Base-by-base conservation (phyloP, 2,329 filamentous ascomycete species). In the Neocatenulostroma microsporum region DNA sequence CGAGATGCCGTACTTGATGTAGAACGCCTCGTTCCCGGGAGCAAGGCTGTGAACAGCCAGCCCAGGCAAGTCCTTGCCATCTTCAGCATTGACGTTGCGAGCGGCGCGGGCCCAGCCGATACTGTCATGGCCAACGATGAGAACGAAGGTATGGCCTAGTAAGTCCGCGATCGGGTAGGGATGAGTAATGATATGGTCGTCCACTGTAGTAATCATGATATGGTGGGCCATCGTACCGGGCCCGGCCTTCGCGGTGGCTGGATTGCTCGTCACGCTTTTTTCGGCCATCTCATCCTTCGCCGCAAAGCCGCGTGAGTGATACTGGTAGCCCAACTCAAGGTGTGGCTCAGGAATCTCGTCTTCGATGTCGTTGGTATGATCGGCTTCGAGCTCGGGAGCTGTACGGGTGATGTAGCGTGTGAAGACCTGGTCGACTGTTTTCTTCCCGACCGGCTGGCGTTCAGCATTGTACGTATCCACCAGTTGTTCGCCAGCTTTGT, bases 321-420 rank as follows among this genome's bases (percentile, higher is more conserved):
- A 44, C 18, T 40, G 37, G 25, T 38, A 41, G 10, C 37, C 41
- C 21, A 44, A 35, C 32, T 44, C 41, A n/a, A 44, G 30, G 27
- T 40, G 30, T 19, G 39, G 27, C 15, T 44, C 38, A 14, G 41
- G 41, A 12, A 40, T 31, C 31, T 38, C 41, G 7, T 44, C 41
- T 36, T 44, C 37, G 12, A 44, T 37, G 10, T 36, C 30, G 34
- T 34, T 21, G 21, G 33, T 36, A n/a, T n/a, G n/a, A 14, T 37
- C 30, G 25, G 26, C 19, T 20, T 32, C 21, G 18, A 41, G 28
- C 38, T 44, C 38, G 24, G 41, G 41, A 19, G 38, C 41, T 14
- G 38, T 40, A 10, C 41, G 41, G 10, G 29, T 21, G 20, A 43
- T 35, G 19, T 37, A 43, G 14, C 39, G 38, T 25, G 26, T 31